Evolutionary conservation across 768 basidiomycete genomes (phyloP).

Genomic region (Cantharellus anzutake): DNA sequence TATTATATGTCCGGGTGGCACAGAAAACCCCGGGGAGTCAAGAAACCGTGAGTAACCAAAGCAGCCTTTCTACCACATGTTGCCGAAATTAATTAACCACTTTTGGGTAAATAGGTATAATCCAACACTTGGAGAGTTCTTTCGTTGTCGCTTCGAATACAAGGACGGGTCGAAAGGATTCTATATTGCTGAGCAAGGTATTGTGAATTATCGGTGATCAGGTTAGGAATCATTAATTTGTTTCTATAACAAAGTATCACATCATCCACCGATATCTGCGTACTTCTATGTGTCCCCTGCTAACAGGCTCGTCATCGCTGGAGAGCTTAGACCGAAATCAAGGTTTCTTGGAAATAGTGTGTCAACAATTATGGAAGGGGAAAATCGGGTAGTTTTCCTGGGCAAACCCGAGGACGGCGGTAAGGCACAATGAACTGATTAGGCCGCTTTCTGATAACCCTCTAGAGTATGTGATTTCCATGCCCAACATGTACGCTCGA

Average conservation of each 20-base stretch:
- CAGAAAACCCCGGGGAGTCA: constrained; percentile 97
- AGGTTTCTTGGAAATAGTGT: constrained; percentile 96
- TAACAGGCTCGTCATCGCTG: constrained; percentile 71
- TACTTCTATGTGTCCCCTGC: constrained; percentile 89
- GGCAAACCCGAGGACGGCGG: constrained; percentile 75
- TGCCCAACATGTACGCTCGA: constrained; percentile 96
- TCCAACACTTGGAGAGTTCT: constrained; percentile 93
- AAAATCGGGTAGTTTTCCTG: constrained; percentile 71
- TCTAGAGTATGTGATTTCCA: constrained; percentile 63
- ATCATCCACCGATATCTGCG: constrained; percentile 88
- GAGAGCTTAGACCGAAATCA: constrained; percentile 88
- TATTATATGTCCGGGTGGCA: constrained; percentile 99
- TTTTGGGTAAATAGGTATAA: constrained; percentile 47
- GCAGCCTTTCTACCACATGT: neutral
- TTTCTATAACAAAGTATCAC: constrained; percentile 42
- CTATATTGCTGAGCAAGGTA: constrained; percentile 93
- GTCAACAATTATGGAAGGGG: constrained; percentile 90
- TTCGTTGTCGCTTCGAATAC: constrained; percentile 90
- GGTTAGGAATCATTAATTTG: neutral
- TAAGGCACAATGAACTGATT: constrained; percentile 21
- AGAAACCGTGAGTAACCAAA: constrained; percentile 70
- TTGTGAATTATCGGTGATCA: constrained; percentile 6
- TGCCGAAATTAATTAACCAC: neutral
- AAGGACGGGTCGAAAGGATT: constrained; percentile 81
- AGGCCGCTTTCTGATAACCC: neutral